Percentiles rank a stretch among this genome's conserved stretches.
Evolutionary conservation across 1,284 basidiomycete genomes (phyloP).

Genomic region (Pterulicium gracile): DNA sequence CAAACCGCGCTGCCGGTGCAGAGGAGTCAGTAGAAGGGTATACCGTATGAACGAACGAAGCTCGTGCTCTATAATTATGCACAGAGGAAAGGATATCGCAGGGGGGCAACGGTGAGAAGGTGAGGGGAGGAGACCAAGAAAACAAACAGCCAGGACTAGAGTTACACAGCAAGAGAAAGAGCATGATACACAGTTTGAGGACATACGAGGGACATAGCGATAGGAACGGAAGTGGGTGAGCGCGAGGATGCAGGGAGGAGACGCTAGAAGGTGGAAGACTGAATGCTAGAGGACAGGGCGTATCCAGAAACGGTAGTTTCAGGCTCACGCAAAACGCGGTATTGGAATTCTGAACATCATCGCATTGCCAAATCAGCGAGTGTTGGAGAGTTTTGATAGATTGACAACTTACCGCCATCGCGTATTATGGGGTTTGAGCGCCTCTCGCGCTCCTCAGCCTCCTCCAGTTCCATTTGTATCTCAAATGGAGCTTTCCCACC

Average conservation of each 20-base stretch:
- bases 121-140: conserved; percentile 12
- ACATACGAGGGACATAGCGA: conserved; percentile 3
- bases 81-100: conserved; percentile 3
- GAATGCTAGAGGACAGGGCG: conserved; percentile 1
- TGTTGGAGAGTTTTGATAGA: conserved; percentile 6
- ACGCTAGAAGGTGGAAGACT: conserved; percentile 3
- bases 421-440: conserved; percentile 48
- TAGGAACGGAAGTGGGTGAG: conserved; percentile 3
- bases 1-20: too few species aligned
- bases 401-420: conserved; percentile 42
- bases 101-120: conserved; percentile 9
- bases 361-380: too few species aligned
- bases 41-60: too few species aligned
- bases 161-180: conserved; percentile 10
- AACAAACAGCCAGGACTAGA: conserved; percentile 9
- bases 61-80: too few species aligned
- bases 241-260: conserved; percentile 8
- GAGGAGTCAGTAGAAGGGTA: too few species aligned
- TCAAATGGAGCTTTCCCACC: conserved; percentile 57
- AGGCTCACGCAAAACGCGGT: conserved; percentile 39
- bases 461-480: conserved; percentile 53
- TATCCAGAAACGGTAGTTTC: conserved; percentile 40
- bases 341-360: conserved; percentile 39
- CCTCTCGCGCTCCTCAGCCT: conserved; percentile 34
- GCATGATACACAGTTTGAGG: neutral